A percentile compares a stretch with the other conserved stretches of the same genome.
These are phyloP conservation scores for Pichia californica DNA, from an alignment of 805 yeast species.

Conservation along the genomic window DNA sequence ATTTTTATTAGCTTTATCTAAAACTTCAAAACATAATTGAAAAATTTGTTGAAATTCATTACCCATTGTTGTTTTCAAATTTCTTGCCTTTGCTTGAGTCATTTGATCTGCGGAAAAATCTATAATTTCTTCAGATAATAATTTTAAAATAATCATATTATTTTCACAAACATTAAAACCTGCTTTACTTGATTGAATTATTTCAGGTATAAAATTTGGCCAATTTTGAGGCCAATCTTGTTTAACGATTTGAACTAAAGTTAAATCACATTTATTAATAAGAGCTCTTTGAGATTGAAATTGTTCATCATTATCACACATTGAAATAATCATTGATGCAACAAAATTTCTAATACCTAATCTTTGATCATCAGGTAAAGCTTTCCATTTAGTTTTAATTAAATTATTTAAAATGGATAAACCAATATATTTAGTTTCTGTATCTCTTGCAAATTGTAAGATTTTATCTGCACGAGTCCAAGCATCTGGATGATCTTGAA, in stretches of 20 bases:
- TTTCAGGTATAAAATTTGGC: slow-evolving; percentile 95
- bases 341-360: slow-evolving; percentile 90
- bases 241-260: slow-evolving; percentile 87
- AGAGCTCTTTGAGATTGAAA: slow-evolving; percentile 72
- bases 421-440: slow-evolving; percentile 91
- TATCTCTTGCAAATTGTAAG: slow-evolving; percentile 64
- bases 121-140: slow-evolving; percentile 92
- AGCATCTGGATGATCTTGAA: slow-evolving; percentile 91
- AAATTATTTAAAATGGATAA: slow-evolving; percentile 82
- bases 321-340: slow-evolving; percentile 85
- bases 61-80: slow-evolving; percentile 75
- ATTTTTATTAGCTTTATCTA: slow-evolving; percentile 83
- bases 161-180: slow-evolving; percentile 94
- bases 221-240: slow-evolving; percentile 99
- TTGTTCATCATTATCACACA: slow-evolving; percentile 76
- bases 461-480: slow-evolving; percentile 94
- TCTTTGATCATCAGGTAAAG: slow-evolving; percentile 82
- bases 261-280: slow-evolving; percentile 88
- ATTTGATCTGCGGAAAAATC: slow-evolving; percentile 93
- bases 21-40: slow-evolving; percentile 86
- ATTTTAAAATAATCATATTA: slow-evolving; percentile 86
- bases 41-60: slow-evolving; percentile 91
- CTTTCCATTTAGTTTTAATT: slow-evolving; percentile 90
- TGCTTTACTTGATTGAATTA: slow-evolving; percentile 75
- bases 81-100: slow-evolving; percentile 91